Evolutionary conservation across 805 yeast genomes (phyloP), one percentile per base, ranked within the genome.

Genomic region (Candida andamanensis): DNA sequence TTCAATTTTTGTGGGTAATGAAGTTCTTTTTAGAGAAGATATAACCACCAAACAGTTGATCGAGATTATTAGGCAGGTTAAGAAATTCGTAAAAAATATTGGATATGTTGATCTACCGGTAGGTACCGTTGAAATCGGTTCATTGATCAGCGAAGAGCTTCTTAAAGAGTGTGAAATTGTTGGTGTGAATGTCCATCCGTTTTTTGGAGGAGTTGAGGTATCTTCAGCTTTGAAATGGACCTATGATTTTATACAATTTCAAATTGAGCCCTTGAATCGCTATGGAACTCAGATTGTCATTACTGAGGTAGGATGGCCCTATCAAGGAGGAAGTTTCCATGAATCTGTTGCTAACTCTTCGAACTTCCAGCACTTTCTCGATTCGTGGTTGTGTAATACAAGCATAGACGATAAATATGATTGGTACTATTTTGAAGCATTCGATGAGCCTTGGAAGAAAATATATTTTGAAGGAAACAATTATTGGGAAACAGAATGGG

Each of bases 291-390:
- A 47, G 18, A 43, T 77, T 5, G 57, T 69, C 4, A 62, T 80
- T 1, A 63, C 83, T 0, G 86, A 80, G 41, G 70, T 79, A 14
- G 87, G 86, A 0, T 80, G 87, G 89, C 89, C 87, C 0, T 73
- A 66, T 26, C 60, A 54, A 2, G 87, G 86, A 3, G 85, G 85
- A 0, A 36, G 23, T 1, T 66, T 60, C 35, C 48, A 57, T 25
- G 49, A 54, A 1, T 64, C 86, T 0, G 46, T 50, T 3, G 83
- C 85, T 0, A 72, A 71, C 2, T 40, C 47, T 3, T 33, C 43
- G 5, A 64, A 70, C 28, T 51, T 68, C 44, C 76, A 75, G 35
- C 39, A 36, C 5, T 78, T 80, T 37, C 39, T 79, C 35, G 52
- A 67, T 29, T 55, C 56, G 4, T 80, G 78, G 75, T 47, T 74